Evolutionary conservation across 1,139 yeast genomes (phyloP).

Genomic region (Yarrowia galli): DNA sequence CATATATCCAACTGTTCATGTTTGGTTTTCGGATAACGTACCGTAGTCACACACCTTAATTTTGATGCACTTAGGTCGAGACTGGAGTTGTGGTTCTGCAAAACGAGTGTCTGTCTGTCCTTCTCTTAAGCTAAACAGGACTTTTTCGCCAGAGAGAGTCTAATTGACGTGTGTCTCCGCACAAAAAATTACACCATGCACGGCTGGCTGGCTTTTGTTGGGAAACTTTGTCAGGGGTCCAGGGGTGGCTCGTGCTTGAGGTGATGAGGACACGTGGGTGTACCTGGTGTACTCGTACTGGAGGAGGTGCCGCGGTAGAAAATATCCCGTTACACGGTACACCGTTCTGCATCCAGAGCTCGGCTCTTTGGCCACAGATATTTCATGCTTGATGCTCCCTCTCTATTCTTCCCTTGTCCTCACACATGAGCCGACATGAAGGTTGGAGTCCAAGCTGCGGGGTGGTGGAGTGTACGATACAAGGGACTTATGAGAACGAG

Average conservation of each 20-base stretch:
- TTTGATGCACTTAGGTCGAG: background rate
- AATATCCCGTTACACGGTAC: no score
- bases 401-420: background rate
- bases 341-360: no score
- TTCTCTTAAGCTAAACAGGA: no score
- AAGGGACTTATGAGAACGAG: no score
- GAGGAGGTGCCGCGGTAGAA: no score
- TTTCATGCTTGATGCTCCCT: no score
- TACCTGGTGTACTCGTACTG: no score
- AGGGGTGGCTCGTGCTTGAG: background rate
- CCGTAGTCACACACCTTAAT: conserved; percentile 15
- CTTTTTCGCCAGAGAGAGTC: background rate
- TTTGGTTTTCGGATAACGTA: conserved; percentile 9
- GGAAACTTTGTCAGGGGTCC: conserved; percentile 28
- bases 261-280: no score
- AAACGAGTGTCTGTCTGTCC: no score
- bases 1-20: conserved; percentile 38
- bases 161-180: conserved; percentile 14
- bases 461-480: no score
- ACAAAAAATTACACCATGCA: background rate
- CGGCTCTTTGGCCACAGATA: no score
- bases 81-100: no score
- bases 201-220: conserved; percentile 25
- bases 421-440: background rate
- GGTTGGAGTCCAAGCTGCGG: conserved; percentile 8